Conservation (phyloP, 495 filamentous ascomycete genomes). For the Tuber borchii region DNA sequence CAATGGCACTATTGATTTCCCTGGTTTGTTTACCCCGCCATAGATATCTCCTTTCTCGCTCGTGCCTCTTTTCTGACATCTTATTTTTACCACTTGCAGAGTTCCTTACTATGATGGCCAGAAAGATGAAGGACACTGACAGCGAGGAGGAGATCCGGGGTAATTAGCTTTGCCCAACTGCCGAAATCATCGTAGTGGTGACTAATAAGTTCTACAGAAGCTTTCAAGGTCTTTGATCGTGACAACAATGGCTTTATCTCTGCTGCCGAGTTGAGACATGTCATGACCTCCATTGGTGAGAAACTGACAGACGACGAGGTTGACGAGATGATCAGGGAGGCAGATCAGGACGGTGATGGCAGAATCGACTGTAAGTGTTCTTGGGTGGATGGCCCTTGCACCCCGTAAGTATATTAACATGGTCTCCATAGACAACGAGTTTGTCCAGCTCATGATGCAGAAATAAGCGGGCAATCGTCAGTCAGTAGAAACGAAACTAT, state of each 20-base stretch:
- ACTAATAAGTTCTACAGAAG: conserved; percentile 21
- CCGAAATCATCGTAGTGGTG: background rate
- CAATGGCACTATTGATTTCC: conserved; percentile 99
- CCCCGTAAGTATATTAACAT: conserved; percentile 42
- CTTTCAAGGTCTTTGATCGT: conserved; percentile 94
- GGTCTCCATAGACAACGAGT: conserved; percentile 78
- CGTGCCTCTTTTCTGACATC: conserved; percentile 3
- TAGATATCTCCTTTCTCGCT: background rate
- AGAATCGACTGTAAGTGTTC: conserved; percentile 77
- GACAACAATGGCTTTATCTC: conserved; percentile 99
- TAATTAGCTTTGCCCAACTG: conserved; percentile 57
- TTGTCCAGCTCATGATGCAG: conserved; percentile 99
- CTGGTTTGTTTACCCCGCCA: conserved; percentile 55
- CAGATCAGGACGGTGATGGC: conserved; percentile 97
- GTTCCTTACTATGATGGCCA: conserved; percentile 99
- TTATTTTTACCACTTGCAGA: conserved; percentile 49
- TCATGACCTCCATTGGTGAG: conserved; percentile 99
- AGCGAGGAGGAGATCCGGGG: conserved; percentile 95
- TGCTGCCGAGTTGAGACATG: conserved; percentile 91
- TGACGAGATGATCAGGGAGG: conserved; percentile 99
- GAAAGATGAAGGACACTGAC: conserved; percentile 99
- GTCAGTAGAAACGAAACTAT: conserved; percentile 3
- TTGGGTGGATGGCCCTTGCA: background rate
- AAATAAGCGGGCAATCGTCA: conserved; percentile 58
- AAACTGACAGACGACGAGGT: conserved; percentile 99